Conservation (phyloP, 1,284 basidiomycete genomes). For the Sphagnurus paluster region DNA sequence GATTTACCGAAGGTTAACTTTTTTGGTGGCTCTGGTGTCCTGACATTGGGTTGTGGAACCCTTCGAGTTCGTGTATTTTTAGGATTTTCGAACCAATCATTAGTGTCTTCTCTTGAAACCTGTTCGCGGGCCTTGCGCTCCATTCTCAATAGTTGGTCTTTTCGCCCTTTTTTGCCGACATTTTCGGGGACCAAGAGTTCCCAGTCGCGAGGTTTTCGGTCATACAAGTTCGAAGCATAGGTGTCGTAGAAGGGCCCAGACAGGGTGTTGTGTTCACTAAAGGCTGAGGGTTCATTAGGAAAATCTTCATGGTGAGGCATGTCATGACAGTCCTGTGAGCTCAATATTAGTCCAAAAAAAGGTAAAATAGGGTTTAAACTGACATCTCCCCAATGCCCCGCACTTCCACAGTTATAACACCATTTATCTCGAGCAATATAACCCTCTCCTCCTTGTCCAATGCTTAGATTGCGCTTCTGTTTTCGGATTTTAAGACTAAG, state of each 20-base stretch:
- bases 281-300: constrained; percentile 70
- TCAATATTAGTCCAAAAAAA: neutral
- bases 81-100: constrained; percentile 61
- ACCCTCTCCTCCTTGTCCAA: constrained; percentile 78
- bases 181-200: constrained; percentile 50
- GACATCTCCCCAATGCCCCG: constrained; percentile 88
- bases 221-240: constrained; percentile 21
- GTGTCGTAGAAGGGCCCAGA: constrained; percentile 75
- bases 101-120: constrained; percentile 47
- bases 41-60: constrained; percentile 3
- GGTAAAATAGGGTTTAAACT: constrained; percentile 24
- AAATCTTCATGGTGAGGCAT: constrained; percentile 48
- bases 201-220: constrained; percentile 38
- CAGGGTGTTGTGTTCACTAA: constrained; percentile 66
- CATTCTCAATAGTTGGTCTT: constrained; percentile 58
- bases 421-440: constrained; percentile 73
- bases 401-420: constrained; percentile 87
- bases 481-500: constrained; percentile 49
- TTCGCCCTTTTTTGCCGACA: constrained; percentile 63
- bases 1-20: constrained; percentile 42
- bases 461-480: constrained; percentile 42
- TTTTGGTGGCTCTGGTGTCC: constrained; percentile 23
- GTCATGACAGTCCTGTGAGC: constrained; percentile 68
- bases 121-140: constrained; percentile 49
- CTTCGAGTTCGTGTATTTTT: constrained; percentile 13